phyloP scores from a whole-genome alignment of 1,284 basidiomycete genomes.

The Heterobasidion irregulare region DNA sequence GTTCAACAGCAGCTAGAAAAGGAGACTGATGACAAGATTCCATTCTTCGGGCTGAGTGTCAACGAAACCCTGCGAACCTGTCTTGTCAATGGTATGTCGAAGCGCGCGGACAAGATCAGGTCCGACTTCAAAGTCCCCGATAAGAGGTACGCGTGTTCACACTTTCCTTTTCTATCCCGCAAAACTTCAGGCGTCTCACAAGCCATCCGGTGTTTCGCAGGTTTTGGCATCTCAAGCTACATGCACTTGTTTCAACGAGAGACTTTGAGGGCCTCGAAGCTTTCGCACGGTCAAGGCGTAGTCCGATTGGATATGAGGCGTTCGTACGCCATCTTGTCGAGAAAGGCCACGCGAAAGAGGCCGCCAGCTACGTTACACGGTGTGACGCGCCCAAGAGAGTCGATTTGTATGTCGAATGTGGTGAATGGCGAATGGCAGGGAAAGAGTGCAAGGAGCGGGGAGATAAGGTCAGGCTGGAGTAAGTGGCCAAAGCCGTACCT shows the following conservation, averaged over 20 bases:
- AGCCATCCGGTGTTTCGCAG: constrained; percentile 27
- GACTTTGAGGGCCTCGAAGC: constrained; percentile 82
- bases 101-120: constrained; percentile 81
- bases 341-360: constrained; percentile 68
- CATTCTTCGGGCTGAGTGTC: constrained; percentile 74
- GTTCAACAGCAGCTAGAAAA: constrained; percentile 84
- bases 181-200: not conserved
- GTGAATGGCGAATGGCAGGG: constrained; percentile 83
- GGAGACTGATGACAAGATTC: constrained; percentile 71
- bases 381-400: constrained; percentile 80
- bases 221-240: constrained; percentile 89
- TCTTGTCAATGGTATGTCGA: constrained; percentile 69
- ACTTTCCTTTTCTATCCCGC: not conserved
- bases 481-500: constrained; percentile 25
- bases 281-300: constrained; percentile 80
- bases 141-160: constrained; percentile 50
- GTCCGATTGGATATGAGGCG: constrained; percentile 92
- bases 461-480: constrained; percentile 80
- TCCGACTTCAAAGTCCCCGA: constrained; percentile 88
- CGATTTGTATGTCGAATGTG: constrained; percentile 82
- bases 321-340: constrained; percentile 80
- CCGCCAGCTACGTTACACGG: constrained; percentile 64
- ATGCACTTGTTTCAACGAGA: constrained; percentile 66
- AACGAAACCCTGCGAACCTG: constrained; percentile 78
- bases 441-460: constrained; percentile 82